phyloP scores from a whole-genome alignment of 2,329 filamentous ascomycete species.

The Fusarium avenaceum region DNA sequence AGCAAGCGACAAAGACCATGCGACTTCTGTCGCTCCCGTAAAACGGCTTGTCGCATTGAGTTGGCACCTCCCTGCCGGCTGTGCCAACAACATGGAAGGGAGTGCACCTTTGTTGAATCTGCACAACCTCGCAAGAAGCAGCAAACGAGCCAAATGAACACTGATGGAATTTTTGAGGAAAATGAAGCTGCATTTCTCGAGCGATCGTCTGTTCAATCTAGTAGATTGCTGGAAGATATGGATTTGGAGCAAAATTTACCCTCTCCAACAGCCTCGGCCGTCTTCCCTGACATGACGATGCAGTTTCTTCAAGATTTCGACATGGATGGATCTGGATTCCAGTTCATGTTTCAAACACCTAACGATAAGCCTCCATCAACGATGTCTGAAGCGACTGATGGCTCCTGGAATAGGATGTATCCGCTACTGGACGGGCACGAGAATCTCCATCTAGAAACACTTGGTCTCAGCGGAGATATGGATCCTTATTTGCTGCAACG shows the following conservation, averaged over 20 bases:
- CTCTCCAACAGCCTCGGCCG: not conserved
- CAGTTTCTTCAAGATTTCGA: conserved; percentile 11
- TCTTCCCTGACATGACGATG: conserved; percentile 3
- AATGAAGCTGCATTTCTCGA: rapidly evolving
- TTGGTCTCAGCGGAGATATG: conserved; percentile 10
- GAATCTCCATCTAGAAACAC: not conserved
- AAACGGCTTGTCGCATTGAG: not conserved
- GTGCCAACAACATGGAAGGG: not conserved
- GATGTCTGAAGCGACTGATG: rapidly evolving
- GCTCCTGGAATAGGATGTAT: rapidly evolving
- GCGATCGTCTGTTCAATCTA: rapidly evolving
- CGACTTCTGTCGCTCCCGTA: conserved; percentile 9
- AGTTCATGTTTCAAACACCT: conserved; percentile 12
- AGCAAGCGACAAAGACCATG: conserved; percentile 20
- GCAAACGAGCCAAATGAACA: not conserved
- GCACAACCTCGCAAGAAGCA: conserved; percentile 3
- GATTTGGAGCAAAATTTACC: not conserved
- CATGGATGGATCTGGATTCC: not conserved
- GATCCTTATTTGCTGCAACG: conserved; percentile 4
- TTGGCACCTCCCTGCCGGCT: not conserved
- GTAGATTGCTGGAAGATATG: too few relatives aligned
- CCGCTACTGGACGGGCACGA: not conserved
- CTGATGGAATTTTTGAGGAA: too few relatives aligned
- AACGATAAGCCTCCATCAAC: not conserved
- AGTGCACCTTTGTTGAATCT: conserved; percentile 5